A percentile compares a stretch with the other conserved stretches of the same genome.
phyloP scores from a whole-genome alignment of 805 yeast genomes.

The Wickerhamiella shivajii region DNA sequence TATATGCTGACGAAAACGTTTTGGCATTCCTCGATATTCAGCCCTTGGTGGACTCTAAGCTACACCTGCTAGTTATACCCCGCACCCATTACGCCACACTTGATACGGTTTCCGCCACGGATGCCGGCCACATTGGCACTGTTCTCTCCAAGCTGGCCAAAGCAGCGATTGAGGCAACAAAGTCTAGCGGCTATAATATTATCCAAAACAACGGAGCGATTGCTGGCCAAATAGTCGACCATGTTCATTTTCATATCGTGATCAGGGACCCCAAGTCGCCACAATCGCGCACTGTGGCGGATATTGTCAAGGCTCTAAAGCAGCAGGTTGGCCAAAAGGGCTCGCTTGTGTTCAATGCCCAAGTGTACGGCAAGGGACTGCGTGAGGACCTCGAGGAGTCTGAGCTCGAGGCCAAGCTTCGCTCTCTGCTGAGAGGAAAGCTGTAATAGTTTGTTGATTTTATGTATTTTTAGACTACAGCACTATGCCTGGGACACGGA shows the following conservation, averaged over 20 bases:
- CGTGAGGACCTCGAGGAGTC: constrained; percentile 22
- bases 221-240: constrained; percentile 88
- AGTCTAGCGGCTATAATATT: constrained; percentile 22
- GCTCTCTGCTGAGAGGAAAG: too few relatives aligned
- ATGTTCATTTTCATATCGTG: constrained; percentile 81
- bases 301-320: constrained; percentile 7
- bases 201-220: constrained; percentile 53
- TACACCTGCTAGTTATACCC: constrained; percentile 26
- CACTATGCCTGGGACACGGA: constrained; percentile 13
- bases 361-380: constrained; percentile 23
- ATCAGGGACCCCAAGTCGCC: constrained; percentile 34
- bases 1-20: constrained; percentile 21
- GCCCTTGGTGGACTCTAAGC: constrained; percentile 25
- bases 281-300: constrained; percentile 3
- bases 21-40: constrained; percentile 26
- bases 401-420: constrained; percentile 1
- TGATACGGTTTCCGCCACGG: constrained; percentile 18
- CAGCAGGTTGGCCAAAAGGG: constrained; percentile 8
- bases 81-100: constrained; percentile 21
- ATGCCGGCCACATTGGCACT: constrained; percentile 11
- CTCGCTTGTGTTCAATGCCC: constrained; percentile 16
- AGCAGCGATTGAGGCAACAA: constrained; percentile 16
- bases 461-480: too few relatives aligned
- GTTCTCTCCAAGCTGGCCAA: constrained; percentile 19
- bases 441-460: too few relatives aligned